Percentiles rank a stretch among this genome's conserved stretches.
These are phyloP conservation scores for Ettlia oleoabundans DNA, from an alignment of 139 green algal species.

Conservation along the genomic window DNA sequence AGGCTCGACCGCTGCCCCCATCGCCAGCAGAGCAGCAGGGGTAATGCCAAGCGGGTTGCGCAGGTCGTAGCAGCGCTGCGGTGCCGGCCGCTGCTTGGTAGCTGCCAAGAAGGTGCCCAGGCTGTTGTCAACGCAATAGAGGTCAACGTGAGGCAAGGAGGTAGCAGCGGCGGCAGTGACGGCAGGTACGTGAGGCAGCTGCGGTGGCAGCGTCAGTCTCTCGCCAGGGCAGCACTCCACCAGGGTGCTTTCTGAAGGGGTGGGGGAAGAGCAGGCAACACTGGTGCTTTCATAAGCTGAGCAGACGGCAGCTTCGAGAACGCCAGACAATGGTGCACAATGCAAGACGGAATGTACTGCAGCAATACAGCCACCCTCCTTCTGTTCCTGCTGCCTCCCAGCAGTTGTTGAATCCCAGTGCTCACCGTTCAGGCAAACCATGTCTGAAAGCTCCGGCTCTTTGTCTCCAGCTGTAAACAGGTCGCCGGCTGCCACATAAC, in stretches of 20 bases:
- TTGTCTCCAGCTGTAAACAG: constrained; percentile 50
- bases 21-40: constrained; percentile 62
- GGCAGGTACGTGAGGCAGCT: constrained; percentile 11
- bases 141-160: constrained; percentile 35
- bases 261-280: neutral
- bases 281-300: too few species aligned
- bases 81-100: neutral
- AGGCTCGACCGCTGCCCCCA: neutral
- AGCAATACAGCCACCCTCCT: neutral
- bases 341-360: too few species aligned
- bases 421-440: constrained; percentile 36
- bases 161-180: neutral
- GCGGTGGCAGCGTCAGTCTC: constrained; percentile 61
- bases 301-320: too few species aligned
- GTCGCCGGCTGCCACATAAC: constrained; percentile 83
- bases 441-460: constrained; percentile 11
- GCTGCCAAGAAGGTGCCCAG: constrained; percentile 67
- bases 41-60: constrained; percentile 70
- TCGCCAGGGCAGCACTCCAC: constrained; percentile 66
- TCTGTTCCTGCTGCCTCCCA: neutral
- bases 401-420: neutral
- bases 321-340: too few species aligned
- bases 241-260: constrained; percentile 26
- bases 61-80: constrained; percentile 56
- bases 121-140: constrained; percentile 78